A percentile compares a stretch with the other conserved stretches of the same genome.
Conservation (phyloP, 306 rosid species). For the Acacia melanoxylon region DNA sequence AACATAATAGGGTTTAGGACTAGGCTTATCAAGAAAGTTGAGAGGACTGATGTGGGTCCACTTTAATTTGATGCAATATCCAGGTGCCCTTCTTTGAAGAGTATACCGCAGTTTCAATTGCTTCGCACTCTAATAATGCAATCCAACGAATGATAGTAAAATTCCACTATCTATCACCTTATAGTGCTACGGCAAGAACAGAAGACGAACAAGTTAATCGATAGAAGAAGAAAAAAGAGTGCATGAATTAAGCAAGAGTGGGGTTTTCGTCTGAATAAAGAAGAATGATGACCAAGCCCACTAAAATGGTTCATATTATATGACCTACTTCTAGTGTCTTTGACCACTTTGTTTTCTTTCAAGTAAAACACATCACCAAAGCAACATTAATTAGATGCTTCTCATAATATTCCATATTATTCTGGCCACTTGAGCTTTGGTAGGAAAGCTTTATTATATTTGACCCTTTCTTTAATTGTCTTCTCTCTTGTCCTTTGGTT, state of each 20-base stretch:
- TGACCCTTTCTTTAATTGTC: constrained; percentile 3
- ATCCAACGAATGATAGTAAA: constrained; percentile 10
- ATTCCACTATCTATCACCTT: constrained; percentile 22
- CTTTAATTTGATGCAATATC: constrained; percentile 24
- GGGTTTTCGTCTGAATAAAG: constrained; percentile 29
- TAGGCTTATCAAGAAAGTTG: constrained; percentile 16
- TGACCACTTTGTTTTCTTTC: not conserved
- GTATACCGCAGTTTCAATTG: constrained; percentile 16
- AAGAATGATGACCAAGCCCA: constrained; percentile 44
- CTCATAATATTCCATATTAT: not conserved
- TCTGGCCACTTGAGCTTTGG: constrained; percentile 27
- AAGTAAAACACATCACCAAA: not conserved
- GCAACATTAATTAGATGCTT: constrained; percentile 24
- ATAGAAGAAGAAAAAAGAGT: constrained; percentile 12
- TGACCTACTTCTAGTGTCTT: constrained; percentile 18
- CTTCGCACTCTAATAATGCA: constrained; percentile 31
- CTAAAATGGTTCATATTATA: constrained; percentile 36
- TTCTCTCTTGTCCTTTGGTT: not conserved
- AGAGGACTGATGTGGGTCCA: constrained; percentile 30
- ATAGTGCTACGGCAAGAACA: constrained; percentile 20
- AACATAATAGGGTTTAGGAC: not conserved
- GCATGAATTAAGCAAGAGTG: constrained; percentile 17
- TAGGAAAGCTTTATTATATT: not conserved
- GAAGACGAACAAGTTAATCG: not conserved
- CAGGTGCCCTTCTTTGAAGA: not conserved